Percentiles rank a stretch among this genome's conserved stretches.
phyloP scores from a whole-genome alignment of 768 basidiomycete species.

The Kwoniella europaea region DNA sequence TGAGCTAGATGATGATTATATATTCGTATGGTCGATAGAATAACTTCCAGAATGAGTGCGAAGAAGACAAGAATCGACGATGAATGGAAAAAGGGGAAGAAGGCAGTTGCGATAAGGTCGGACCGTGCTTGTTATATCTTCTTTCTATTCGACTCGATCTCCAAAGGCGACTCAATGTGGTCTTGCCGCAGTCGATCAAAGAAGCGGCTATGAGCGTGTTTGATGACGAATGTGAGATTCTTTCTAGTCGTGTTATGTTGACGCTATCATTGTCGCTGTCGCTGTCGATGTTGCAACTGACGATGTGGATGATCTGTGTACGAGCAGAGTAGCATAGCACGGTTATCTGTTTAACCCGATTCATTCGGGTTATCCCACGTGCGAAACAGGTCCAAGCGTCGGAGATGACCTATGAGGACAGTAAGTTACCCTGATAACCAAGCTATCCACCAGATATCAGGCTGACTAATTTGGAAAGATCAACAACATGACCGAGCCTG shows the following conservation, averaged over 20 bases:
- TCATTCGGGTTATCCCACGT: slow-evolving; percentile 5
- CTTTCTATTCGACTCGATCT: background rate
- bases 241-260: background rate
- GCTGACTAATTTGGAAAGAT: background rate
- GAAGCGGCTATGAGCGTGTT: background rate
- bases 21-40: background rate
- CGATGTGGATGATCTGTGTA: background rate
- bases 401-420: background rate
- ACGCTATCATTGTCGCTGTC: background rate
- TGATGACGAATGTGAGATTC: background rate
- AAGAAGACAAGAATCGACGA: background rate
- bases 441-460: background rate
- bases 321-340: background rate
- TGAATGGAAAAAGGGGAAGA: background rate
- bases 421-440: too few species aligned
- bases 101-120: background rate
- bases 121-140: background rate
- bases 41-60: background rate
- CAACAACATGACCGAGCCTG: background rate
- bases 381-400: background rate
- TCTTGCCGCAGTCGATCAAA: too few species aligned
- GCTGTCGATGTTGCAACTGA: too few species aligned
- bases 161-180: too few species aligned
- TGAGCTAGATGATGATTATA: too few species aligned
- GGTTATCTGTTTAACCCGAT: slow-evolving; percentile 14